Evolutionary conservation across 495 filamentous ascomycete genomes (phyloP).

Genomic region (Podospora sp.): DNA sequence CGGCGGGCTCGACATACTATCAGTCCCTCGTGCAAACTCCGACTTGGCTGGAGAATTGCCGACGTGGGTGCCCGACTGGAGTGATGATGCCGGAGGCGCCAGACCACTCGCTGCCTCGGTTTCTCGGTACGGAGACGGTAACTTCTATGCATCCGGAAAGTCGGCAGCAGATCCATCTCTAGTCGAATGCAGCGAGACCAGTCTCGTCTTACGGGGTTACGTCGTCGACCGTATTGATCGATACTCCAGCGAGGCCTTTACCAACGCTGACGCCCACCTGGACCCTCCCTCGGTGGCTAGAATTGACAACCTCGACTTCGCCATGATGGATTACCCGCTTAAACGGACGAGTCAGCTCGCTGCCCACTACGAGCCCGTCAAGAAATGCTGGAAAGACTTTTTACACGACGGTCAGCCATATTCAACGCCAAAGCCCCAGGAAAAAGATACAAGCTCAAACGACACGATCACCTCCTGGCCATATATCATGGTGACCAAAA

Average conservation of each 20-base stretch:
- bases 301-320: too few species aligned
- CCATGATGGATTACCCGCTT: too few species aligned
- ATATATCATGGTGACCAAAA: not conserved
- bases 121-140: not conserved
- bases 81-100: not conserved
- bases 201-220: not conserved
- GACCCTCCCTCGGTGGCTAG: not conserved
- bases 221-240: not conserved
- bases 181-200: not conserved
- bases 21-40: not conserved
- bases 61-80: conserved; percentile 5
- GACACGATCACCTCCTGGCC: not conserved
- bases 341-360: too few species aligned
- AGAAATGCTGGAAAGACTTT: too few species aligned
- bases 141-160: not conserved
- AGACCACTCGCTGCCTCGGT: not conserved
- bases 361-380: too few species aligned
- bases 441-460: too few species aligned
- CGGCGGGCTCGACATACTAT: not conserved
- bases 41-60: not conserved
- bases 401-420: too few species aligned
- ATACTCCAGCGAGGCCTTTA: not conserved
- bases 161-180: not conserved
- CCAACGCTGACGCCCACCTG: not conserved
- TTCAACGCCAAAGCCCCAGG: too few species aligned